These are phyloP conservation scores for Leavenworthia alabamica DNA, from an alignment of 345 rosid species.

Conservation along the genomic window DNA sequence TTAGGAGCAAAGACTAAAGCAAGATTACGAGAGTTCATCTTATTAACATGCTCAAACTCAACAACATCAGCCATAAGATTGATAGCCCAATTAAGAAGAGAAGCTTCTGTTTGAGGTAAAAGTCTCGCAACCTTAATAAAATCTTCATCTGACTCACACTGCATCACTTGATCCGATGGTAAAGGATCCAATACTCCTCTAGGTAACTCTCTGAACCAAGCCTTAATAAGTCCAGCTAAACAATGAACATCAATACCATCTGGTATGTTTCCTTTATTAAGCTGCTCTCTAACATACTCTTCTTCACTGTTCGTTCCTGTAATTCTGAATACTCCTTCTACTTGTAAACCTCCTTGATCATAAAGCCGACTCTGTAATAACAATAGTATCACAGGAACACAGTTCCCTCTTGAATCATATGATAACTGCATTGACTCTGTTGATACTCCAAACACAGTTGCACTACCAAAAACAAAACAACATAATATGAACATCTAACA, in stretches of 20 bases:
- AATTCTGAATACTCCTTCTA: conserved; percentile 92
- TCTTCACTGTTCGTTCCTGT: conserved; percentile 83
- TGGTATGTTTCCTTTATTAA: conserved; percentile 74
- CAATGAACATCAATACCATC: conserved; percentile 85
- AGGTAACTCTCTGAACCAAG: conserved; percentile 98
- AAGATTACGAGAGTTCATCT: conserved; percentile 95
- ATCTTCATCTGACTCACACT: conserved; percentile 82
- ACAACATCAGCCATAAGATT: conserved; percentile 97
- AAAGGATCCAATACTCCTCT: conserved; percentile 82
- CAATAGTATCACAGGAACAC: conserved; percentile 86
- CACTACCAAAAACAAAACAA: conserved; percentile 47
- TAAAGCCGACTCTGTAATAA: conserved; percentile 79
- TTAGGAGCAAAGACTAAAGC: conserved; percentile 98
- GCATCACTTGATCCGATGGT: conserved; percentile 80
- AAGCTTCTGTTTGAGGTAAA: conserved; percentile 84
- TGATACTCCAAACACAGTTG: conserved; percentile 91
- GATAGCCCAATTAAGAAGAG: conserved; percentile 79
- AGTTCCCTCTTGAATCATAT: conserved; percentile 81
- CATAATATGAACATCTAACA: background rate
- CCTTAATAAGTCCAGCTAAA: conserved; percentile 95
- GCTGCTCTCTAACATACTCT: conserved; percentile 72
- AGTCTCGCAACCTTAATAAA: conserved; percentile 64
- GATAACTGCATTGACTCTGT: conserved; percentile 97
- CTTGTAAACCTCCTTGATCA: conserved; percentile 82
- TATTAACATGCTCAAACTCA: conserved; percentile 68